Conservation (phyloP, 2,329 filamentous ascomycete species). For the Remersonia thermophila region DNA sequence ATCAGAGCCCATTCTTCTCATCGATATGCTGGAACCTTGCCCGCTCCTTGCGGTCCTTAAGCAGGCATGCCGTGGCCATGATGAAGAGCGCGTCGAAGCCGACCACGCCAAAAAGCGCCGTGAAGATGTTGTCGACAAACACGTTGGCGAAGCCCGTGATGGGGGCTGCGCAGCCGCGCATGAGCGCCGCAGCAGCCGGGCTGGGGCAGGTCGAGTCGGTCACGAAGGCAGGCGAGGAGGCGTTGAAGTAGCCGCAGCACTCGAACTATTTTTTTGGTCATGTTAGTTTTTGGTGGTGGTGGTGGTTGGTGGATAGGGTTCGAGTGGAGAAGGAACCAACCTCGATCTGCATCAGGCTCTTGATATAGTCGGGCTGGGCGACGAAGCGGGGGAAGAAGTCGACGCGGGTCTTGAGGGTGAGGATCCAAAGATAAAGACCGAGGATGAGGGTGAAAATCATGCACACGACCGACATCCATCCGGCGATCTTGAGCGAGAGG, state of each 20-base stretch:
- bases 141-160: slow-evolving; percentile 58
- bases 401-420: slow-evolving; percentile 55
- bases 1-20: slow-evolving; percentile 48
- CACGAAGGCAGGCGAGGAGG: slow-evolving; percentile 61
- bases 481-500: slow-evolving; percentile 57
- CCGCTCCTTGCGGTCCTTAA: slow-evolving; percentile 71
- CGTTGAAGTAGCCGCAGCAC: slow-evolving; percentile 72
- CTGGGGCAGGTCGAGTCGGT: slow-evolving; percentile 56
- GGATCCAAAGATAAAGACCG: slow-evolving; percentile 58
- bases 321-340: slow-evolving; percentile 29
- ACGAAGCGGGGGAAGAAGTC: slow-evolving; percentile 51
- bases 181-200: slow-evolving; percentile 55
- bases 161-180: slow-evolving; percentile 55
- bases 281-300: slow-evolving; percentile 9
- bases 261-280: slow-evolving; percentile 43
- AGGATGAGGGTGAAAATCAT: slow-evolving; percentile 52
- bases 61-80: slow-evolving; percentile 58
- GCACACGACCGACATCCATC: slow-evolving; percentile 50
- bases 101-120: slow-evolving; percentile 67
- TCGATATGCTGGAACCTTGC: slow-evolving; percentile 71
- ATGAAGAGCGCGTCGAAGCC: slow-evolving; percentile 57
- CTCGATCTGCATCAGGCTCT: slow-evolving; percentile 58
- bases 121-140: slow-evolving; percentile 67
- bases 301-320: neutral
- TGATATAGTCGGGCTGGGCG: slow-evolving; percentile 40